Evolutionary conservation across 768 basidiomycete species (phyloP).

Genomic region (Filobasidium floriforme): DNA sequence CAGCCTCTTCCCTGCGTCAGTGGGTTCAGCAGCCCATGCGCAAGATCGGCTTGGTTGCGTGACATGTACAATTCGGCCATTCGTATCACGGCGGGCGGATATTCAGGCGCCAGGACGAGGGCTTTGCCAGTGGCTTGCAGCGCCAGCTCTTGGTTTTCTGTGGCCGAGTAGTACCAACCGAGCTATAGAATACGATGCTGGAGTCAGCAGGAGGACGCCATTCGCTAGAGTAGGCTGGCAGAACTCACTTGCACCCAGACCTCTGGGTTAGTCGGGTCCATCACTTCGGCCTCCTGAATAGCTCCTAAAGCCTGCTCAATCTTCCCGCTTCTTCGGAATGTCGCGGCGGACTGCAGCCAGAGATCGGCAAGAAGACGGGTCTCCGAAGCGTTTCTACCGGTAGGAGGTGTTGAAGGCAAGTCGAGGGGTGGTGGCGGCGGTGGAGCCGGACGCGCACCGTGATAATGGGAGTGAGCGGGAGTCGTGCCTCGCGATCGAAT

Average conservation of each 20-base stretch:
- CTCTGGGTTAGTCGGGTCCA: slow-evolving; percentile 73
- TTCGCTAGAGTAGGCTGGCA: neutral
- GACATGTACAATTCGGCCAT: slow-evolving; percentile 67
- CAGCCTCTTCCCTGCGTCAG: slow-evolving; percentile 66
- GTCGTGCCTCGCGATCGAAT: slow-evolving; percentile 63
- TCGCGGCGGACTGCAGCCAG: slow-evolving; percentile 92
- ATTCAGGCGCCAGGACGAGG: slow-evolving; percentile 72
- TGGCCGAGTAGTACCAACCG: slow-evolving; percentile 62
- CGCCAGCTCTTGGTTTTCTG: slow-evolving; percentile 54
- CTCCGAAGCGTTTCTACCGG: slow-evolving; percentile 49
- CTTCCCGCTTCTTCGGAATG: slow-evolving; percentile 80
- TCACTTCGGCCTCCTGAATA: slow-evolving; percentile 88
- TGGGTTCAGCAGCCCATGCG: slow-evolving; percentile 69
- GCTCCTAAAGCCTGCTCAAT: slow-evolving; percentile 82
- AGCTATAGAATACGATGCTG: slow-evolving; percentile 49
- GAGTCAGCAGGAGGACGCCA: neutral
- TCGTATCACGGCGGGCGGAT: slow-evolving; percentile 69
- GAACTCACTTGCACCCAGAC: slow-evolving; percentile 86
- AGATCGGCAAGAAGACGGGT: slow-evolving; percentile 69
- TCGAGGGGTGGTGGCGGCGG: slow-evolving; percentile 49
- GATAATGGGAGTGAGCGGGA: slow-evolving; percentile 34
- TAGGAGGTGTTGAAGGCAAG: slow-evolving; percentile 35
- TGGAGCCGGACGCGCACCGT: slow-evolving; percentile 25
- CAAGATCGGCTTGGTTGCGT: slow-evolving; percentile 62
- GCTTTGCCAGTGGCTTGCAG: slow-evolving; percentile 76